These are phyloP conservation scores for Tagetes erecta DNA, from an alignment of 129 eudicot species.

Conservation along the genomic window DNA sequence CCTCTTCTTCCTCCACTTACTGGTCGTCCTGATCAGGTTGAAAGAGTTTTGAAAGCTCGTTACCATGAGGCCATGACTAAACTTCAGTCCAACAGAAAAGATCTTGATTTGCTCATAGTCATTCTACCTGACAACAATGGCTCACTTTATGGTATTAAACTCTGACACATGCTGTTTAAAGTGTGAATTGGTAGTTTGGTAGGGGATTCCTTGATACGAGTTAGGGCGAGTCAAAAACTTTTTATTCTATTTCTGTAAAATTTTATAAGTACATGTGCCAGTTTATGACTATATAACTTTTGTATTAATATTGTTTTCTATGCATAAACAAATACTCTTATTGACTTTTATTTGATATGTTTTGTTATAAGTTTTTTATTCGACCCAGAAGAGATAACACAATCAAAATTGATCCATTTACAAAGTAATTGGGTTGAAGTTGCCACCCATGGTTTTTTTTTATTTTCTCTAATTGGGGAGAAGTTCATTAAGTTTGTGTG, in stretches of 20 bases:
- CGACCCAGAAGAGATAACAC: background rate
- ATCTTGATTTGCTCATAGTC: conserved; percentile 81
- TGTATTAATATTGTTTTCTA: background rate
- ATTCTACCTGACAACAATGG: conserved; percentile 93
- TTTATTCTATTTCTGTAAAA: background rate
- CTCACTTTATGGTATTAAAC: conserved; percentile 70
- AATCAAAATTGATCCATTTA: background rate
- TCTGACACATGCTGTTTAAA: background rate
- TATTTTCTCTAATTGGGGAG: background rate
- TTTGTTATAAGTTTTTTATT: too few relatives aligned
- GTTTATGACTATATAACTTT: background rate
- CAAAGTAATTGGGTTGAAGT: background rate
- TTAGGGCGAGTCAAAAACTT: background rate
- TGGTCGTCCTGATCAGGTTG: conserved; percentile 87
- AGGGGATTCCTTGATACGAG: background rate
- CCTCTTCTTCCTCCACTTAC: conserved; percentile 65
- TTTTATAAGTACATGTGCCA: background rate
- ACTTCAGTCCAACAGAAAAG: conserved; percentile 55
- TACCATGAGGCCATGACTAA: conserved; percentile 72
- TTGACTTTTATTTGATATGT: background rate
- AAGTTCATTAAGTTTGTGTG: background rate
- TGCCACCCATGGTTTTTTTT: too few relatives aligned
- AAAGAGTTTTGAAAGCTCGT: conserved; percentile 61
- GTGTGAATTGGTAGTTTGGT: background rate
- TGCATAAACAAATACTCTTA: background rate